Percentiles rank a stretch among this genome's conserved stretches.
phyloP scores from a whole-genome alignment of 2,329 filamentous ascomycete genomes.

The Alternaria metachromatica region DNA sequence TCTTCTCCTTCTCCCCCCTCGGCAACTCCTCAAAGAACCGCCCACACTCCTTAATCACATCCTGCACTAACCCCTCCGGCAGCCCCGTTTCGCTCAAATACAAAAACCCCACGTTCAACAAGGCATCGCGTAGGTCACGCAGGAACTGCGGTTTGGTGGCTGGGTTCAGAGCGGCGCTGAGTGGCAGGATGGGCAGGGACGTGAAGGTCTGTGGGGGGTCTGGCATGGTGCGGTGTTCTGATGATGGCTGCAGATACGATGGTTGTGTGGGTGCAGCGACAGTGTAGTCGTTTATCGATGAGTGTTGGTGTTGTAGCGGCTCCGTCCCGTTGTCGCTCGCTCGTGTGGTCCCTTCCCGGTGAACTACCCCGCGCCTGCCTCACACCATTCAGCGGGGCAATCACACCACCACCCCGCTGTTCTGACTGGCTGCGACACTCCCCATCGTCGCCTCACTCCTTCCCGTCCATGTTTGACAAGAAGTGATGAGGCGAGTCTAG shows the following conservation, averaged over 20 bases:
- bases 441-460: not conserved
- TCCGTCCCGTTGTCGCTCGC: constrained; percentile 1
- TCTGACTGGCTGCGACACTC: not conserved
- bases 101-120: constrained; percentile 87
- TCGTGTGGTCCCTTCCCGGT: too few relatives aligned
- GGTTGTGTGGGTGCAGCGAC: too few relatives aligned
- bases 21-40: constrained; percentile 77
- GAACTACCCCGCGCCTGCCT: not conserved
- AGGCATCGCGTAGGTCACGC: constrained; percentile 71
- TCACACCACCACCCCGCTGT: constrained; percentile 14
- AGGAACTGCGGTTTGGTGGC: constrained; percentile 79
- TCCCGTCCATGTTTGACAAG: too few relatives aligned
- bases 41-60: constrained; percentile 72
- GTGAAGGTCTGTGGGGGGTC: constrained; percentile 63
- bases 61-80: constrained; percentile 66
- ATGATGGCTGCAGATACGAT: too few relatives aligned
- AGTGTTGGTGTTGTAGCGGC: not conserved
- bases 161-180: constrained; percentile 68
- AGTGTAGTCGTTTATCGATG: too few relatives aligned
- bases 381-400: constrained; percentile 28
- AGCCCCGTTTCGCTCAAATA: constrained; percentile 76
- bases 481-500: not conserved
- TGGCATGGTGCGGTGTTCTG: not conserved
- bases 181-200: constrained; percentile 77
- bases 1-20: constrained; percentile 72